phyloP scores from a whole-genome alignment of 2,329 filamentous ascomycete species.

The Venturia nashicola region DNA sequence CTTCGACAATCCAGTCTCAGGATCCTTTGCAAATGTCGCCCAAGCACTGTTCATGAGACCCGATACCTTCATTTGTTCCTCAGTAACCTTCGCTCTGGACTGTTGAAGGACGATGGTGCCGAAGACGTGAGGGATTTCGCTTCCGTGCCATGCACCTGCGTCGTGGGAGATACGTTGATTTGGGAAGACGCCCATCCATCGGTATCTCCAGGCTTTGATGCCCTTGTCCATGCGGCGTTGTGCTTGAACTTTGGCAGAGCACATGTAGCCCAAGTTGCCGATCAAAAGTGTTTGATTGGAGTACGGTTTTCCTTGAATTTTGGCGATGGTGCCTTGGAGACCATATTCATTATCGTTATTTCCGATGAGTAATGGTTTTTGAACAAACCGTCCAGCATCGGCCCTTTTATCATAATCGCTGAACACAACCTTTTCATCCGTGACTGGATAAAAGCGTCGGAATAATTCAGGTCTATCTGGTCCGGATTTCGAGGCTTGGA shows the following conservation, averaged over 20 bases:
- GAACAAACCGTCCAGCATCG: neutral
- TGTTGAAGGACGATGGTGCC: neutral
- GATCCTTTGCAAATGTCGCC: slow-evolving; percentile 9
- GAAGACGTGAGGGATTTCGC: slow-evolving; percentile 9
- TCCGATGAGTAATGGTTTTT: slow-evolving; percentile 8
- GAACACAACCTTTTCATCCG: slow-evolving; percentile 8
- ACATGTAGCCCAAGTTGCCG: neutral
- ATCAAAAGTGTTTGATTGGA: neutral
- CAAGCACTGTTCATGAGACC: slow-evolving; percentile 8
- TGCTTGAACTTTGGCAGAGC: neutral
- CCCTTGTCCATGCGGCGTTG: neutral
- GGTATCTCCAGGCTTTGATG: slow-evolving; percentile 7
- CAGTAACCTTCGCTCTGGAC: neutral
- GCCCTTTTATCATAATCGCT: slow-evolving; percentile 2
- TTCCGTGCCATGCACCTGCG: slow-evolving; percentile 2
- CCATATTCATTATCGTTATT: slow-evolving; percentile 10
- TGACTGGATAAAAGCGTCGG: slow-evolving; percentile 12
- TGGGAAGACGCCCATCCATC: slow-evolving; percentile 9
- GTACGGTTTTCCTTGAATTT: neutral
- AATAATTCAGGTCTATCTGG: neutral
- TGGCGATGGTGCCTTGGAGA: neutral
- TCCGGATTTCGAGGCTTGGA: slow-evolving; percentile 14
- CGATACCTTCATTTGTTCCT: neutral
- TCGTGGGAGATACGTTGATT: slow-evolving; percentile 1
- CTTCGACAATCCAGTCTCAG: slow-evolving; percentile 8